A percentile compares a stretch with the other conserved stretches of the same genome.
Evolutionary conservation across 306 rosid genomes (phyloP).

Genomic region (Dryas drummondii): DNA sequence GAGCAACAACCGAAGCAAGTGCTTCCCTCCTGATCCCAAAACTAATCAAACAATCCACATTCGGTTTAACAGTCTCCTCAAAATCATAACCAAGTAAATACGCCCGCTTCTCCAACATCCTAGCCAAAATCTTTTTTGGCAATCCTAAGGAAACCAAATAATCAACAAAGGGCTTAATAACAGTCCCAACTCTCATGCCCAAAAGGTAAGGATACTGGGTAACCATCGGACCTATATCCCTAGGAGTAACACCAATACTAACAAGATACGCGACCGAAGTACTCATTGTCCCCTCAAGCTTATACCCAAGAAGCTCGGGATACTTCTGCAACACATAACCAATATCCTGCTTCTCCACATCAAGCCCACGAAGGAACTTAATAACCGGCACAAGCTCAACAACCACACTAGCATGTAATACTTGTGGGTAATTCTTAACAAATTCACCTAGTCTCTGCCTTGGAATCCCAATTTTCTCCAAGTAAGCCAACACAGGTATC

Average conservation of each 20-base stretch:
- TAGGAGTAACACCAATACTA: conserved; percentile 82
- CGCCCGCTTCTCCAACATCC: conserved; percentile 86
- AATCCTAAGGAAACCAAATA: conserved; percentile 65
- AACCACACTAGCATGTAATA: conserved; percentile 85
- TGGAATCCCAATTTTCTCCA: conserved; percentile 83
- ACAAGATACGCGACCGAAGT: conserved; percentile 94
- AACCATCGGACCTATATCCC: conserved; percentile 95
- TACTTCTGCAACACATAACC: conserved; percentile 86
- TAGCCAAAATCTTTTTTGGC: conserved; percentile 76
- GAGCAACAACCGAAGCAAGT: conserved; percentile 70
- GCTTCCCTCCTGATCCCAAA: conserved; percentile 70
- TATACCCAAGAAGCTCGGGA: conserved; percentile 91
- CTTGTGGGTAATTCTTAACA: conserved; percentile 75
- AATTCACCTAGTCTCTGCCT: conserved; percentile 78
- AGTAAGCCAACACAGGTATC: conserved; percentile 80
- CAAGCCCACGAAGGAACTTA: conserved; percentile 86
- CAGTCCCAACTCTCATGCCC: conserved; percentile 95
- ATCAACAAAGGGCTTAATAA: conserved; percentile 76
- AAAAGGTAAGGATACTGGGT: conserved; percentile 81
- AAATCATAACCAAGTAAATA: conserved; percentile 80
- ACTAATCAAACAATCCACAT: conserved; percentile 80
- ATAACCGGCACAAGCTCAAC: conserved; percentile 93
- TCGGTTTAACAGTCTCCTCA: conserved; percentile 73
- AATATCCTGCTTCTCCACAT: conserved; percentile 78
- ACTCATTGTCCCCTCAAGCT: conserved; percentile 97